Conservation (phyloP, 2,329 filamentous ascomycete species). For the Verticillium longisporum region DNA sequence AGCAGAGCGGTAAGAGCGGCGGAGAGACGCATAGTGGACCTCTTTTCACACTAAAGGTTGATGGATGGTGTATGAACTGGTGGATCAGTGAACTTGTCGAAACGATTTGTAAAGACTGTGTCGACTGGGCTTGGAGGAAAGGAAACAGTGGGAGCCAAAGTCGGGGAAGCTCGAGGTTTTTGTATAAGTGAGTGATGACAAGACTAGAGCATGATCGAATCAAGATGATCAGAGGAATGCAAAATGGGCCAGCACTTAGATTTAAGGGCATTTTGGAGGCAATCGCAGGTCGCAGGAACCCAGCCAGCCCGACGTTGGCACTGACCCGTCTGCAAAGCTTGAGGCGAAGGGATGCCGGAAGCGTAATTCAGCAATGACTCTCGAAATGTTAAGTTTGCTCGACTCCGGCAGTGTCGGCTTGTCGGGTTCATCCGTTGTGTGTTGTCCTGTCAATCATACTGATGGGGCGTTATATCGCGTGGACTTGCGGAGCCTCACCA, state of each 20-base stretch:
- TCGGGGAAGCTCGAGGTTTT: not conserved
- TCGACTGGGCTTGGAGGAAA: not conserved
- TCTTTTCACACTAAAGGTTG: too few species aligned
- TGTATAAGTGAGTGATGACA: not conserved
- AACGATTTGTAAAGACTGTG: not conserved
- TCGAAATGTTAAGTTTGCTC: not conserved
- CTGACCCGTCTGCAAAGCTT: not conserved
- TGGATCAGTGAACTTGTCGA: not conserved
- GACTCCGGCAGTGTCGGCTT: not conserved
- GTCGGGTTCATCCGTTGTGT: not conserved
- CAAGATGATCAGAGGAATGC: not conserved
- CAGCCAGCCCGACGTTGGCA: not conserved
- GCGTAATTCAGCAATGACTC: not conserved
- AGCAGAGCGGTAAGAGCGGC: conserved; percentile 7
- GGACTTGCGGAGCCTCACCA: not conserved
- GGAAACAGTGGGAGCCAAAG: not conserved
- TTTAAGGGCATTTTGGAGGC: not conserved
- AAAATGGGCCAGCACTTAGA: too few species aligned
- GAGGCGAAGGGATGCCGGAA: not conserved
- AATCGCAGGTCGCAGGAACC: not conserved
- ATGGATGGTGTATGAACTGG: not conserved
- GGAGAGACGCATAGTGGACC: conserved; percentile 7
- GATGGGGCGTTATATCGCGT: not conserved
- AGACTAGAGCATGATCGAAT: not conserved
- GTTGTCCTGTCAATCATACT: not conserved